These are phyloP conservation scores for Neurospora sp. DNA, from an alignment of 495 filamentous ascomycete genomes.

Conservation along the genomic window DNA sequence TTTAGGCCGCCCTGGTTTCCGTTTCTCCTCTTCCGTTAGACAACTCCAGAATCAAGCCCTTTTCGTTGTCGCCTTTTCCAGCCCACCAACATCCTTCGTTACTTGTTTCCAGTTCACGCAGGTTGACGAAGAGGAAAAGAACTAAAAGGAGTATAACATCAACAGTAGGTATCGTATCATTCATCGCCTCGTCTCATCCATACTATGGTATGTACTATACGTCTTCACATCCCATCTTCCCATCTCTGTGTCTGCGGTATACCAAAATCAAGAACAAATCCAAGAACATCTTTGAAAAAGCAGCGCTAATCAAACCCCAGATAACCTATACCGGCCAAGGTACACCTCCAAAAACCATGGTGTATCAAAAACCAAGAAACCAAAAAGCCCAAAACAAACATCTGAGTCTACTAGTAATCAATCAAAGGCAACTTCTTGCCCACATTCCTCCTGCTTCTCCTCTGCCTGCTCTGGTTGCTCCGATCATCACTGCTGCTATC, in stretches of 20 bases:
- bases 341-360: too few relatives aligned
- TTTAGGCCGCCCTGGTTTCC: too few relatives aligned
- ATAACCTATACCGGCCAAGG: too few relatives aligned
- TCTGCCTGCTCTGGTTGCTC: conserved; percentile 38
- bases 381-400: neutral
- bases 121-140: neutral
- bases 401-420: conserved; percentile 47
- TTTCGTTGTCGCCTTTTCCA: too few relatives aligned
- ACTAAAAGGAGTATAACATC: neutral
- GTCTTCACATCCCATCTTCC: neutral
- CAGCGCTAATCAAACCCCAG: neutral
- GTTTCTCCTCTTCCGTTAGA: too few relatives aligned
- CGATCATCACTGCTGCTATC: conserved; percentile 6
- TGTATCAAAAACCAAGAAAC: neutral
- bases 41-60: too few relatives aligned
- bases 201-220: neutral
- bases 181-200: neutral
- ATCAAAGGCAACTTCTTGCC: conserved; percentile 70
- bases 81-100: too few relatives aligned
- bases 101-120: neutral
- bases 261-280: too few relatives aligned
- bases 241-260: neutral
- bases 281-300: neutral
- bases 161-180: neutral
- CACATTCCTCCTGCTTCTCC: conserved; percentile 50